These are phyloP conservation scores for Taxawa tesnikishii DNA, from an alignment of 2,329 filamentous ascomycete genomes.

Conservation along the genomic window DNA sequence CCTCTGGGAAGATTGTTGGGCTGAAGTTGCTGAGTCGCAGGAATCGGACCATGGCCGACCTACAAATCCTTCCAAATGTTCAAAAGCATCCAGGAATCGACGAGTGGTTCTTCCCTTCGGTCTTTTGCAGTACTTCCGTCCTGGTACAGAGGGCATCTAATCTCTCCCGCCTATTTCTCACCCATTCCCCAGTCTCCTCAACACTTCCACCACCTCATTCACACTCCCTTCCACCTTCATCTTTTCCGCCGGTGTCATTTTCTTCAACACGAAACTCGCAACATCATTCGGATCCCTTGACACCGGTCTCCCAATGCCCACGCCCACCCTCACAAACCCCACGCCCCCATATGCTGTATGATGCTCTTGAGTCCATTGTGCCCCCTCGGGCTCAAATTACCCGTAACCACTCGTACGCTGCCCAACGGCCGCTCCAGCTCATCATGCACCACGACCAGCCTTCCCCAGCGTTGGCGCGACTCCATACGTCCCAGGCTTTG, in stretches of 20 bases:
- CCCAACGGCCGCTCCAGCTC: conserved; percentile 68
- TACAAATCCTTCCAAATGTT: no score
- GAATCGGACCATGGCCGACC: no score
- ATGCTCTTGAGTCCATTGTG: conserved; percentile 42
- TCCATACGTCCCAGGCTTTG: no score
- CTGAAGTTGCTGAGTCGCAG: no score
- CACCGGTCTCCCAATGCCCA: conserved; percentile 78
- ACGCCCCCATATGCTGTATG: conserved; percentile 77
- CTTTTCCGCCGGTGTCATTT: conserved; percentile 46
- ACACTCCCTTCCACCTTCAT: conserved; percentile 16
- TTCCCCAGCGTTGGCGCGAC: no score
- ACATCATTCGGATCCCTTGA: conserved; percentile 57
- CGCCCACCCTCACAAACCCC: conserved; percentile 57
- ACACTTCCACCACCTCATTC: conserved; percentile 26
- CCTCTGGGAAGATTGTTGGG: no score
- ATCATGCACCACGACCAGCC: conserved; percentile 74
- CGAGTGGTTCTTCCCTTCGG: no score
- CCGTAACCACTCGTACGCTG: conserved; percentile 44
- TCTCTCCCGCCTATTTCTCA: no score
- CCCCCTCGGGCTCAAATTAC: conserved; percentile 33
- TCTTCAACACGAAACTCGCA: conserved; percentile 62
- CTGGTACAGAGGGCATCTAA: no score
- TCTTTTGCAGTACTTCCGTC: no score
- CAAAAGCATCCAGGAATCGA: no score
- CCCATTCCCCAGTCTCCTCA: conserved; percentile 16